Evolutionary conservation across 371 early-diverging fungal genomes (phyloP), one percentile per base, ranked within the genome.

Genomic region (Mortierella sp.): DNA sequence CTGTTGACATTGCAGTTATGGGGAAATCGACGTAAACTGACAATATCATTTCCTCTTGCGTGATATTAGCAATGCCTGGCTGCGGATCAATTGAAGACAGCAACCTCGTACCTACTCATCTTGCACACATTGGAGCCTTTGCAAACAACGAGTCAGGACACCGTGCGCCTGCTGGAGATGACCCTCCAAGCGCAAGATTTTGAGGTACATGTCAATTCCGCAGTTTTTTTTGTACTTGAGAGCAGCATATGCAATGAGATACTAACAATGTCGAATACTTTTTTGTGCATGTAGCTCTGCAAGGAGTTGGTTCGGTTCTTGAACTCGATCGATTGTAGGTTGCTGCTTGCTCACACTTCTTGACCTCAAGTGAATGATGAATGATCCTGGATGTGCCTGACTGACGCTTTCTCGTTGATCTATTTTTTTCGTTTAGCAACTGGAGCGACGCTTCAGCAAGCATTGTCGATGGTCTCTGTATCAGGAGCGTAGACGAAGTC

Each of bases 101-200:
- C 97, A 0, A 95, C 96, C 0, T 94, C 95, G 5, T 96, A 94
- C 81, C 74, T 97, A 7, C 93, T 96, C 65, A 94, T 96, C 55
- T 85, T 96, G 39, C 97, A 96, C 72, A 95, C 95, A 0, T 82
- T 96, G 86, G 94, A 96, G 75, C 92, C 96, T 0, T 40, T 89
- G 22, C 73, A 68, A 48, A 80, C 75, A 0, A 77, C 74, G 9
- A 87, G 73, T 8, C 80, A 91, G 88, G 92, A 92, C 73, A 92
- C 95, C 0, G 90, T 94, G 39, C 89, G 91, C 5, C 79, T 97
- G 24, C 77, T 97, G 68, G 91, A 95, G 67, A 93, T 88, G 71
- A 92, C 95, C 0, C 89, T 96, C 69, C 92, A 94, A 45, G 87
- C 91, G 40, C 88, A 93, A 67, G 95, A 97, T 75, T 95, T 90